Percentiles rank a stretch among this genome's conserved stretches.
phyloP scores from a whole-genome alignment of 2,329 filamentous ascomycete genomes.

The Arthrobotrys sphaeroides region DNA sequence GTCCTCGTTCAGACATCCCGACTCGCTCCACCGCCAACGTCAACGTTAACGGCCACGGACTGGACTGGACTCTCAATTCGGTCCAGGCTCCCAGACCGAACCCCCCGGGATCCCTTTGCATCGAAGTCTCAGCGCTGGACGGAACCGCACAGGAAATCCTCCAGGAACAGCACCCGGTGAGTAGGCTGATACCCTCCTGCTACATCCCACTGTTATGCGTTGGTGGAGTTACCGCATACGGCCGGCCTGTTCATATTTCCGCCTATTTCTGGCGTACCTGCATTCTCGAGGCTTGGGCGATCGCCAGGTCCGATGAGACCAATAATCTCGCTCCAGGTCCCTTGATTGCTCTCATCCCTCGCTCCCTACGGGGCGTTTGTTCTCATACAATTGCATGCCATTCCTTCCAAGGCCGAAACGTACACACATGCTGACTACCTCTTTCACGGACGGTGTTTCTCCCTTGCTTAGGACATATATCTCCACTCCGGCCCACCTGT shows the following conservation, averaged over 20 bases:
- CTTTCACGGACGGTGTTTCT: not conserved
- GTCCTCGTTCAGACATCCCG: not conserved
- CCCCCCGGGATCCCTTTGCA: not conserved
- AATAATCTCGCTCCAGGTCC: constrained; percentile 24
- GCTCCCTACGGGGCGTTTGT: constrained; percentile 8
- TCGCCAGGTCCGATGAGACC: constrained; percentile 40
- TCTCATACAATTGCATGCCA: constrained; percentile 3
- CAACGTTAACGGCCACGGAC: too few species aligned
- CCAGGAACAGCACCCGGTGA: constrained; percentile 26
- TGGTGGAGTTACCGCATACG: constrained; percentile 21
- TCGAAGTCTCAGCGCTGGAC: not conserved
- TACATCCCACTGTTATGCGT: constrained; percentile 18
- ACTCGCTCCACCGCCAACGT: not conserved
- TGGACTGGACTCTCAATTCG: too few species aligned
- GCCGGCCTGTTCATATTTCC: constrained; percentile 25
- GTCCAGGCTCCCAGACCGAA: not conserved
- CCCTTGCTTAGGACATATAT: constrained; percentile 23
- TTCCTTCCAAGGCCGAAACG: constrained; percentile 11
- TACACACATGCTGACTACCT: constrained; percentile 12
- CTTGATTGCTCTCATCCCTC: constrained; percentile 34
- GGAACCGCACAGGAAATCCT: constrained; percentile 1
- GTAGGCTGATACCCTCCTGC: constrained; percentile 15
- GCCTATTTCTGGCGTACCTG: constrained; percentile 12
- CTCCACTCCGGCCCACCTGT: constrained; percentile 15
- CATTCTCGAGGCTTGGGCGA: constrained; percentile 42